These are phyloP conservation scores for Thalassiosira profunda DNA, from an alignment of 108 stramenopile species.

Conservation along the genomic window DNA sequence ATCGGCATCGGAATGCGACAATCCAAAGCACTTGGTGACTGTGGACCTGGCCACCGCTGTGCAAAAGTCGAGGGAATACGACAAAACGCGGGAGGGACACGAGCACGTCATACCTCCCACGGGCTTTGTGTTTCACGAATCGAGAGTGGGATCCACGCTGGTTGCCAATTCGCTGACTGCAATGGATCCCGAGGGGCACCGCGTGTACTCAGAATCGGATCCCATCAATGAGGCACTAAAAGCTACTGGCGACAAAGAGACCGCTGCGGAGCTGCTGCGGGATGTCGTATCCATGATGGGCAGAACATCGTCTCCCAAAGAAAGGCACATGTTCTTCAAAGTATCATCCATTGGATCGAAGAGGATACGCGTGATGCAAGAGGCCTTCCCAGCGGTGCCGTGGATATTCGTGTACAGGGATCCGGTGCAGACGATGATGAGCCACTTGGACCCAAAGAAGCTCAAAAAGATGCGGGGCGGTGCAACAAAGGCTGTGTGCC, in stretches of 20 bases:
- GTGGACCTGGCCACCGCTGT: constrained; percentile 54
- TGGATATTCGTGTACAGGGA: constrained; percentile 96
- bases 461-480: constrained; percentile 2
- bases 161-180: constrained; percentile 91
- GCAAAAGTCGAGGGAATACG: constrained; percentile 45
- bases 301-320: constrained; percentile 34
- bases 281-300: constrained; percentile 85
- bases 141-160: constrained; percentile 92
- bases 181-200: constrained; percentile 60
- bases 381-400: constrained; percentile 82
- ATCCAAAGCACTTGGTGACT: constrained; percentile 12
- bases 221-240: constrained; percentile 67
- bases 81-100: constrained; percentile 24
- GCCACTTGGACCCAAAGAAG: constrained; percentile 59
- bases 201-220: constrained; percentile 84
- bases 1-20: constrained; percentile 23
- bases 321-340: constrained; percentile 91
- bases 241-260: constrained; percentile 52
- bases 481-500: constrained; percentile 29
- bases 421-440: constrained; percentile 91
- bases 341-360: constrained; percentile 82
- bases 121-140: constrained; percentile 96
- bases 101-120: constrained; percentile 38
- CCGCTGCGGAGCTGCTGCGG: constrained; percentile 52
- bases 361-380: constrained; percentile 58